These are phyloP conservation scores for Stagonosporopsis chrysanthemi DNA, from an alignment of 2,329 filamentous ascomycete species.

Conservation along the genomic window DNA sequence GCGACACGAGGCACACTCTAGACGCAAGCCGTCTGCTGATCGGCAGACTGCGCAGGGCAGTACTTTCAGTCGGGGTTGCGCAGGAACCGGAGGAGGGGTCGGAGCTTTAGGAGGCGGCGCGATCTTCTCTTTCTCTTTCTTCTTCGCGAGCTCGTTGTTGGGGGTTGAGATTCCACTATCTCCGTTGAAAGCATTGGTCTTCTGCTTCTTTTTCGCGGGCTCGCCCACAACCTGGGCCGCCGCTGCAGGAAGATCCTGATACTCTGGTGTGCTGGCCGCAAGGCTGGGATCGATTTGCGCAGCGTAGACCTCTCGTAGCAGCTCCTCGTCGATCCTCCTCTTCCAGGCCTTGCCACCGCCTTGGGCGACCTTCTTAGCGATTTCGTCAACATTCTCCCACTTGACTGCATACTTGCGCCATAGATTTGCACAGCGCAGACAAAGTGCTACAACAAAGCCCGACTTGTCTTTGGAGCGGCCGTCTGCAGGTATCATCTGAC, in stretches of 20 bases:
- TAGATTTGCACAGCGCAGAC: conserved; percentile 86
- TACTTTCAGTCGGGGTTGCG: conserved; percentile 77
- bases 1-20: conserved; percentile 86
- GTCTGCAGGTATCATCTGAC: conserved; percentile 72
- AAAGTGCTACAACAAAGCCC: conserved; percentile 79
- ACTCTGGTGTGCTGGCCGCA: conserved; percentile 37
- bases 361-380: conserved; percentile 83
- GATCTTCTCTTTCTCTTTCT: conserved; percentile 48
- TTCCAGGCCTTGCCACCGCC: conserved; percentile 85
- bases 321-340: conserved; percentile 88
- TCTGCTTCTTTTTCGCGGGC: conserved; percentile 68
- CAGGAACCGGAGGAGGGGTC: conserved; percentile 71
- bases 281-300: conserved; percentile 42
- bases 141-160: conserved; percentile 53
- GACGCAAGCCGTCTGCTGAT: conserved; percentile 65
- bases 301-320: conserved; percentile 71
- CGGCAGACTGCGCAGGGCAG: conserved; percentile 88
- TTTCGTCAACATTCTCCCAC: conserved; percentile 92
- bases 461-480: conserved; percentile 81
- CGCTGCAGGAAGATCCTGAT: conserved; percentile 34
- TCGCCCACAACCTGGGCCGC: conserved; percentile 50
- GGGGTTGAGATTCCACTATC: conserved; percentile 58
- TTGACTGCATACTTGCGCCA: conserved; percentile 97
- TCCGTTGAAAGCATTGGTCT: conserved; percentile 55
- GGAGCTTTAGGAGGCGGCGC: conserved; percentile 57